Evolutionary conservation across 768 basidiomycete species (phyloP).

Genomic region (Pisolithus orientalis): DNA sequence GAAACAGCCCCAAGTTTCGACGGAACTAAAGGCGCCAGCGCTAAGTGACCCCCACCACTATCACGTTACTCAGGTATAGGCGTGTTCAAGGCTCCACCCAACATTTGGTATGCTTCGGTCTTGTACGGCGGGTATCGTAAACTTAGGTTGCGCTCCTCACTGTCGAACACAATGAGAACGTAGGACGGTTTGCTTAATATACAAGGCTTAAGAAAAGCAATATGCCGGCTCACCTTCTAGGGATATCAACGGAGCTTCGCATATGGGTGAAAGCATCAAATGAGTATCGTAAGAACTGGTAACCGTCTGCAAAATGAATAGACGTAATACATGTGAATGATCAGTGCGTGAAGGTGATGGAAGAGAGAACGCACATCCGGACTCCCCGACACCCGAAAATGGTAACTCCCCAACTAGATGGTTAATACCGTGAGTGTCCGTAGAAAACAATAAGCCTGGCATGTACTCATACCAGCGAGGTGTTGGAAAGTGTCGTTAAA

Average conservation of each 20-base stretch:
- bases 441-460: neutral
- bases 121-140: conserved; percentile 20
- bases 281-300: conserved; percentile 44
- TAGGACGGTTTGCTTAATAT: neutral
- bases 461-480: conserved; percentile 33
- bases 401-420: conserved; percentile 37
- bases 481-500: conserved; percentile 61
- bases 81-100: conserved; percentile 4
- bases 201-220: neutral
- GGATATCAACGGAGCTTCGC: conserved; percentile 46
- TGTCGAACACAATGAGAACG: neutral
- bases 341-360: neutral
- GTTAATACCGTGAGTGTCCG: neutral
- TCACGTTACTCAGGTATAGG: neutral
- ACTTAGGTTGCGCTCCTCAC: conserved; percentile 17
- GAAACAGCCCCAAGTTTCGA: no score
- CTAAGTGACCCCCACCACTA: no score
- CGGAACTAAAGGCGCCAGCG: no score
- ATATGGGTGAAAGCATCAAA: conserved; percentile 51
- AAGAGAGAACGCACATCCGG: conserved; percentile 45
- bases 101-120: conserved; percentile 9
- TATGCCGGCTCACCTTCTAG: conserved; percentile 40
- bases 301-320: conserved; percentile 38
- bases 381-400: conserved; percentile 53
- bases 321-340: neutral